Base-by-base conservation (phyloP, 2,329 filamentous ascomycete genomes). In the Celoporthe dispersa region DNA sequence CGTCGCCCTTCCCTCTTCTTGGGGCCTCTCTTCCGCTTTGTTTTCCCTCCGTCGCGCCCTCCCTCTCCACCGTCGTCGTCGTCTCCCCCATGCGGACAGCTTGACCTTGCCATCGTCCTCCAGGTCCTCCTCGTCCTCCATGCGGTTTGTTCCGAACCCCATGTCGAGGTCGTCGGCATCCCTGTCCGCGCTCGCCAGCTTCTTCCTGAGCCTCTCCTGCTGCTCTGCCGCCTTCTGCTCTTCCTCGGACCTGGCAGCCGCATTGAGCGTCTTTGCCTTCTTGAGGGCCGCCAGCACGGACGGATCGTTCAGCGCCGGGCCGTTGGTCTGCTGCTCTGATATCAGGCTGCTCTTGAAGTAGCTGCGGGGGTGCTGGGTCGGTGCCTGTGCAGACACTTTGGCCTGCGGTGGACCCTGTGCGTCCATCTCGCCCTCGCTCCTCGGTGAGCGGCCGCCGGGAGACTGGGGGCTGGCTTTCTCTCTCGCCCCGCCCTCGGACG, bases 121-220 rank as follows among this genome's bases (percentile, higher is more conserved):
- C 73, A 91, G 87, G 73, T 97, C 94, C 71, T 94, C 94, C 64
- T 94, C 94, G 76, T 98, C 96, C 67, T 93, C 94, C 76, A 93
- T 91, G 37, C 95, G 87, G 77, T 92, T 96, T 28, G 90, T 93
- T 44, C 96, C 96, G 77, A 99, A 98, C 71, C 94, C 95, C 85
- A 98, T 88, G 77, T 99, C 96, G 81, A 99, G 87, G 80, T 99
- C 95, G 69, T 95, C 90, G 63, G 94, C 89, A 78, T 98, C 95
- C 63, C 94, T 88, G 74, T 92, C 91, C 68, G 90, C 88, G 71
- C 86, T 86, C 75, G 90, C 84, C 7, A 98, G 84, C 83, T 98
- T 92, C 73, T 88, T 91, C 79, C 89, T 91, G 66, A 91, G 88
- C 9, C 91, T 90, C 64, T 90, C 90, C 72, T 91, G 87, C 72